phyloP scores from a whole-genome alignment of 306 rosid species.

The Dryas alaskensis region DNA sequence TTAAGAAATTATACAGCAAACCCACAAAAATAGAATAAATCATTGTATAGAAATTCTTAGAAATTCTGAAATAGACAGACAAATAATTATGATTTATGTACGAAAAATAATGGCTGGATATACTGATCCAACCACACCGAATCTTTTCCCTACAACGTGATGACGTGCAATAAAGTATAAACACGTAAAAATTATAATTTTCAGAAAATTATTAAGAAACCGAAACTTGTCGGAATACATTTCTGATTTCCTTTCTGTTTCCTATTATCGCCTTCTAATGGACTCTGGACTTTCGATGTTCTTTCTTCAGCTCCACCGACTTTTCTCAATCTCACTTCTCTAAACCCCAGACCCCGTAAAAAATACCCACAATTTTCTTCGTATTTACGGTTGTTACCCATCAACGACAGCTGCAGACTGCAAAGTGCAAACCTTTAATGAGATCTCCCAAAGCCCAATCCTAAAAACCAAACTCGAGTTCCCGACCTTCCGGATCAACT shows the following conservation, averaged over 20 bases:
- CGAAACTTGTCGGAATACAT: background rate
- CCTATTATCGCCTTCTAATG: slow-evolving; percentile 2
- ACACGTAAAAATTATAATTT: background rate
- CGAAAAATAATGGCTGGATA: background rate
- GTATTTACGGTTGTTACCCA: slow-evolving; percentile 28
- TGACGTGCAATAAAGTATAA: slow-evolving; percentile 18
- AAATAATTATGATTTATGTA: no score
- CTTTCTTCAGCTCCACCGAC: slow-evolving; percentile 39
- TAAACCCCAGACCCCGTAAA: background rate
- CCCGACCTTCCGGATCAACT: slow-evolving; percentile 18
- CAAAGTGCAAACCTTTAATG: background rate
- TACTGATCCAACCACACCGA: background rate
- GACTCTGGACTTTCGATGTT: slow-evolving; percentile 9
- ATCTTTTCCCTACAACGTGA: slow-evolving; percentile 13
- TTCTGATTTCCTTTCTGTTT: background rate
- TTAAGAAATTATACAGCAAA: no score
- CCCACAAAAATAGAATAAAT: no score
- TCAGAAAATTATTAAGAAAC: background rate
- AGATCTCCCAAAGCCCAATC: background rate
- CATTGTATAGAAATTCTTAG: no score
- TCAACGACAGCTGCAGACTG: background rate
- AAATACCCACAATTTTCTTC: background rate
- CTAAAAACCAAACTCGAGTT: background rate
- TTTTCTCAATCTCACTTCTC: background rate
- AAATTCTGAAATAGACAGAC: no score